A percentile compares a stretch with the other conserved stretches of the same genome.
Evolutionary conservation across 163 green algal species (phyloP).

Genomic region (Prototheca stagnorum): DNA sequence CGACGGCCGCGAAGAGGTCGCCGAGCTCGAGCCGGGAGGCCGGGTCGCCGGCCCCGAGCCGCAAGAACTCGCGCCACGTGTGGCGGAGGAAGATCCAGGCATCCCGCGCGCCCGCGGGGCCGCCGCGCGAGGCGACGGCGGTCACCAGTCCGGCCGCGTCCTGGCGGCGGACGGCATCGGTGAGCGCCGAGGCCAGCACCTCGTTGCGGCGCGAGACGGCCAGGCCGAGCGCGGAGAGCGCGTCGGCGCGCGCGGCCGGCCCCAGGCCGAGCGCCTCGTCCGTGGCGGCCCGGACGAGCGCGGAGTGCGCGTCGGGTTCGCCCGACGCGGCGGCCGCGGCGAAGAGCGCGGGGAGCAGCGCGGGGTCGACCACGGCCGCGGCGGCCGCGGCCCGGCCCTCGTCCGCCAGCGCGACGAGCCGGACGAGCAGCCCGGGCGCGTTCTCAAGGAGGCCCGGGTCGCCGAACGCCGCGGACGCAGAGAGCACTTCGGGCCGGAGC

Average conservation of each 20-base stretch:
- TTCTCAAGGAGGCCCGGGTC: no score
- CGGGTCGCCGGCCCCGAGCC: no score
- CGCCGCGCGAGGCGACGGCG: not conserved
- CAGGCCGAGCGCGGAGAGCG: conserved; percentile 16
- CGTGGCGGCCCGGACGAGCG: conserved; percentile 9
- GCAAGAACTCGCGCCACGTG: not conserved
- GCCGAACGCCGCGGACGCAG: no score
- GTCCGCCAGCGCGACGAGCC: not conserved
- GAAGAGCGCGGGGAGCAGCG: conserved; percentile 1
- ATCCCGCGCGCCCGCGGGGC: not conserved
- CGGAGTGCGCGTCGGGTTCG: conserved; percentile 15
- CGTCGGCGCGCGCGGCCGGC: conserved; percentile 15
- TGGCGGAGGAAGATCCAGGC: not conserved
- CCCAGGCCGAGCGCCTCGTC: conserved; percentile 7
- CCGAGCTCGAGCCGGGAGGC: no score
- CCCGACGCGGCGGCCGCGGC: not conserved
- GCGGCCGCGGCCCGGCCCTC: not conserved
- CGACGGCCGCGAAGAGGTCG: not conserved
- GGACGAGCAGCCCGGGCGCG: no score
- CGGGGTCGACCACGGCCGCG: conserved; percentile 2
- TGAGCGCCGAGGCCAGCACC: conserved; percentile 16
- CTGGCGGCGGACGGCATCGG: conserved; percentile 3
- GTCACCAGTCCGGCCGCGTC: not conserved
- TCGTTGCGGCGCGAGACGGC: not conserved
- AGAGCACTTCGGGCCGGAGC: no score